phyloP scores from a whole-genome alignment of 495 filamentous ascomycete species.

The Ramalina intermedia region DNA sequence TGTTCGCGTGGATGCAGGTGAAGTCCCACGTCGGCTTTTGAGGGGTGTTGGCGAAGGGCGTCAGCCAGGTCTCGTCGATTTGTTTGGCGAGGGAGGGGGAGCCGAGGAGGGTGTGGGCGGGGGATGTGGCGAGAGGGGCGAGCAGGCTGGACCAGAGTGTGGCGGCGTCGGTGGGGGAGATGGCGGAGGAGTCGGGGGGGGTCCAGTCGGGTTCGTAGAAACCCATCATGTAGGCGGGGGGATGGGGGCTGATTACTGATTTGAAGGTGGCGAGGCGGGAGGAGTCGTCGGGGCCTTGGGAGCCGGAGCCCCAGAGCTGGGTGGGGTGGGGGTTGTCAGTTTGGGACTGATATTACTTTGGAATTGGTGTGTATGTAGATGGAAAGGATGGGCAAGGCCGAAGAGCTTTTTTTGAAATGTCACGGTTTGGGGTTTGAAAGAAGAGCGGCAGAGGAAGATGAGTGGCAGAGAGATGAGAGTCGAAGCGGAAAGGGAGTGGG shows the following conservation, averaged over 20 bases:
- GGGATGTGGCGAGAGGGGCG: slow-evolving; percentile 7
- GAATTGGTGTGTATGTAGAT: neutral
- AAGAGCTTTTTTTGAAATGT: too few relatives aligned
- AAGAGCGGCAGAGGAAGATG: too few relatives aligned
- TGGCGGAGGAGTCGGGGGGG: slow-evolving; percentile 12
- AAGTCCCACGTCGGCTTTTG: slow-evolving; percentile 12
- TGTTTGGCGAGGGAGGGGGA: slow-evolving; percentile 17
- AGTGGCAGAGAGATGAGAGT: too few relatives aligned
- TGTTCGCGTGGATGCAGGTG: slow-evolving; percentile 18
- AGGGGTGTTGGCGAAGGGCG: slow-evolving; percentile 9
- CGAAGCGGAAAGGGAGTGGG: too few relatives aligned
- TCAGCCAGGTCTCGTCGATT: slow-evolving; percentile 15
- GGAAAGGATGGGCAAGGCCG: too few relatives aligned
- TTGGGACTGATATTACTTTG: too few relatives aligned
- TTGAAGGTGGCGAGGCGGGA: slow-evolving; percentile 12
- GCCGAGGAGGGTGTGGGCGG: slow-evolving; percentile 9
- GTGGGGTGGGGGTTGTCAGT: neutral
- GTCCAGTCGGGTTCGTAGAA: slow-evolving; percentile 21
- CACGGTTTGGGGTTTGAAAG: too few relatives aligned
- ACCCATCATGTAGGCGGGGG: slow-evolving; percentile 17
- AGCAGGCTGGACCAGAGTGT: slow-evolving; percentile 13
- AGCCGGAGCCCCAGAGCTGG: slow-evolving; percentile 1
- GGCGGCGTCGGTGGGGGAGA: slow-evolving; percentile 10
- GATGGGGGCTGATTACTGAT: neutral
- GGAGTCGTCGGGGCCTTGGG: neutral